Percentiles rank a stretch among this genome's conserved stretches.
Evolutionary conservation across 1,284 basidiomycete species (phyloP).

Genomic region (Anthracocystis panici-leucophaei): DNA sequence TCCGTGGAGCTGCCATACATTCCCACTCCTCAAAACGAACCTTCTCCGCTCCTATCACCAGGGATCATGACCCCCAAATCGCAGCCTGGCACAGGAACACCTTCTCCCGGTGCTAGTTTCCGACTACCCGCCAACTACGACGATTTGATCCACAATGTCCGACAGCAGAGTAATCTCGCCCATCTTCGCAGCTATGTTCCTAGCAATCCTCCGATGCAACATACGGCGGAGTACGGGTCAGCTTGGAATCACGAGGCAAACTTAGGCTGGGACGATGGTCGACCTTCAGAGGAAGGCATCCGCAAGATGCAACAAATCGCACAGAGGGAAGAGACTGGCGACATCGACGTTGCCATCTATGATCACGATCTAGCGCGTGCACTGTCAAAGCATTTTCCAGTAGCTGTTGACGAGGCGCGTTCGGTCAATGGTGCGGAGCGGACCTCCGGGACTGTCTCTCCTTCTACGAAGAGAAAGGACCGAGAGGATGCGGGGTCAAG

Average conservation of each 20-base stretch:
- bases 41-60: conserved; percentile 10
- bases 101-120: neutral
- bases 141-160: conserved; percentile 1
- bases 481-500: neutral
- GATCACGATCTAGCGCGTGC: neutral
- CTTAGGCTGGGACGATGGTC: conserved; percentile 5
- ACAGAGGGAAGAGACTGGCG: neutral
- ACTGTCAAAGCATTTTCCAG: too few species aligned
- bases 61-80: neutral
- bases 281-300: conserved; percentile 4
- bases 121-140: conserved; percentile 20
- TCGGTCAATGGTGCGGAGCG: neutral
- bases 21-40: neutral
- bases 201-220: too few species aligned
- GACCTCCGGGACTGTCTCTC: too few species aligned
- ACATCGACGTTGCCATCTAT: conserved; percentile 16
- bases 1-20: neutral
- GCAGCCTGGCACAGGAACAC: neutral
- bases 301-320: conserved; percentile 14
- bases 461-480: neutral
- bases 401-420: neutral
- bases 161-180: neutral
- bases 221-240: too few species aligned
- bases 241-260: neutral
- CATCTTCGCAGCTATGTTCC: neutral